Base-by-base conservation (phyloP, 2,329 filamentous ascomycete species). In the Fusarium neocosmosporiellum region DNA sequence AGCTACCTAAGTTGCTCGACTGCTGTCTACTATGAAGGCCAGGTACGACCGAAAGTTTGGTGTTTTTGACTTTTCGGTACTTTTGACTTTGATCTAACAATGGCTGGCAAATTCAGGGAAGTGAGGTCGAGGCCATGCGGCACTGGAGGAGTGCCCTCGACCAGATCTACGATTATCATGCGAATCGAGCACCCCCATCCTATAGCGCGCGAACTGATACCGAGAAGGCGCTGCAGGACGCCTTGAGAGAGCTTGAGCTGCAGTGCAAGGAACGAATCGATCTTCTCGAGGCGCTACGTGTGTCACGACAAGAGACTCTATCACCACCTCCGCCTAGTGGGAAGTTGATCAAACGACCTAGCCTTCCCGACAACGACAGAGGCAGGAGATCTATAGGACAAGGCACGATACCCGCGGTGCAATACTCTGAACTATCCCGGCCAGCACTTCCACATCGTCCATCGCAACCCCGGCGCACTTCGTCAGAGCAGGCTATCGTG, bases 261-360 rank as follows among this genome's bases (percentile, higher is more conserved):
- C 96, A 98, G 83, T 98, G 95, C 82, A 96, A 96, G 81, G 96
- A 98, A 83, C 90, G 95, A 57, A 94, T 98, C 59, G 94, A 98
- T 80, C 86, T 98, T 36, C 87, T 98, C 8, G 93, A 96, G 79
- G 93, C 95, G 8, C 84, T 98, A 65, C 90, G 91, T 69, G 86
- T 93, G 72, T 91, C 90, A n/a, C 85, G 89, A 65, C 81, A 86
- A 67, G 70, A 76, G 43, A 31, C 73, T 57, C 58, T 67, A 53
- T 37, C 27, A 59, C 58, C 69, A 50, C 39, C 46, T 58, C 58
- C 69, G 48, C 39, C 76, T 11, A 66, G 65, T 18, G 70, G 71
- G 20, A 78, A 79, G 34, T 48, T 75, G 22, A 67, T 70, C 27
- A 75, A 78, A 61, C 67, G 68, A 4, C 72, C 72, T 24, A 72